phyloP scores from a whole-genome alignment of 2,329 filamentous ascomycete genomes.

The Colletotrichum chlorophyti region DNA sequence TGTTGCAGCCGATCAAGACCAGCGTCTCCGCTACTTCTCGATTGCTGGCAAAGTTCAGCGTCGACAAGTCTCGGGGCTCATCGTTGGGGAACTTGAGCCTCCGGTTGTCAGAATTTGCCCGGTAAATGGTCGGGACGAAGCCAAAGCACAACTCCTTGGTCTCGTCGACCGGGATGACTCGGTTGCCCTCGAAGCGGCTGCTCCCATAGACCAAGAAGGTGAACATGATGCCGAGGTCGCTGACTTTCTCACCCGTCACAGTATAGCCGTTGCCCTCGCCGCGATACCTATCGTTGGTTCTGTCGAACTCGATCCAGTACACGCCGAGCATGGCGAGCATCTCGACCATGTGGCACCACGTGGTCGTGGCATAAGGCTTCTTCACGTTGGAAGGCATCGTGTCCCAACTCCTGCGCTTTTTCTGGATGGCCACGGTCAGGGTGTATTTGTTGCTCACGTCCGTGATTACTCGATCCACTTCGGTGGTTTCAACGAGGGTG shows the following conservation, averaged over 20 bases:
- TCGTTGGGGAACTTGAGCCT: slow-evolving; percentile 46
- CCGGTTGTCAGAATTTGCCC: slow-evolving; percentile 44
- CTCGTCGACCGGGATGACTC: slow-evolving; percentile 59
- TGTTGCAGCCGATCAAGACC: slow-evolving; percentile 60
- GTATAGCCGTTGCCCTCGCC: slow-evolving; percentile 63
- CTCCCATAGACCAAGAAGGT: slow-evolving; percentile 58
- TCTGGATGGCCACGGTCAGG: slow-evolving; percentile 53
- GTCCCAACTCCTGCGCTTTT: slow-evolving; percentile 56
- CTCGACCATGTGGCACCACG: slow-evolving; percentile 63
- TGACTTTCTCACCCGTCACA: slow-evolving; percentile 51
- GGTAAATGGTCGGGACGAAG: slow-evolving; percentile 61
- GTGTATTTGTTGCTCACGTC: slow-evolving; percentile 41
- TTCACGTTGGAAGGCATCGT: slow-evolving; percentile 55
- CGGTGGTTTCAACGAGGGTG: not conserved
- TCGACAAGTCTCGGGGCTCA: slow-evolving; percentile 48
- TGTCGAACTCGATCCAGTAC: slow-evolving; percentile 66
- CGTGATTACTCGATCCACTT: not conserved
- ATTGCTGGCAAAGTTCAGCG: slow-evolving; percentile 55
- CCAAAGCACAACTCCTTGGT: slow-evolving; percentile 64
- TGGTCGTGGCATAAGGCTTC: slow-evolving; percentile 59
- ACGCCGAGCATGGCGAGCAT: slow-evolving; percentile 61
- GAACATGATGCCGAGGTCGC: slow-evolving; percentile 61
- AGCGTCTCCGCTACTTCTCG: slow-evolving; percentile 60
- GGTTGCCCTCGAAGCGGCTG: slow-evolving; percentile 54
- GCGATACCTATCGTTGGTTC: slow-evolving; percentile 56